A percentile compares a stretch with the other conserved stretches of the same genome.
Conservation (phyloP, 768 basidiomycete genomes). For the Mycena pura region DNA sequence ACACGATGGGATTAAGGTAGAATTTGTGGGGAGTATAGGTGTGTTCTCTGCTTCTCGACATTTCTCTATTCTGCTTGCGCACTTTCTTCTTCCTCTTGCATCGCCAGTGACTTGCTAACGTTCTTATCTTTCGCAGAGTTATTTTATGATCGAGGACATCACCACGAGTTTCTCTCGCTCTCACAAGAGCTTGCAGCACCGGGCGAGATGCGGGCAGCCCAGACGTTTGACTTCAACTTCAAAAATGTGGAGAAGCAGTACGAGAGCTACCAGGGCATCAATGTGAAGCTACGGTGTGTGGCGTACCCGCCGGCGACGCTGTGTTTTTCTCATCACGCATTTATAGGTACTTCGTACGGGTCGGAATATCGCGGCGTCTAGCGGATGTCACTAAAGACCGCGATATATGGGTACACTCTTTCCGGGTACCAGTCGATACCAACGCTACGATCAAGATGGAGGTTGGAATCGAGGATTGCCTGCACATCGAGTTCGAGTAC, state of each 20-base stretch:
- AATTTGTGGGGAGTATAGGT: slow-evolving; percentile 97
- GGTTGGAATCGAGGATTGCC: slow-evolving; percentile 98
- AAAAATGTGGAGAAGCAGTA: slow-evolving; percentile 99
- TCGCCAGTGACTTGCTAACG: not conserved
- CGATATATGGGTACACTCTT: slow-evolving; percentile 98
- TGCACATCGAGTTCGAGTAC: slow-evolving; percentile 99
- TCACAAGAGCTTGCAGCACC: slow-evolving; percentile 95
- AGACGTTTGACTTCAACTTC: slow-evolving; percentile 96
- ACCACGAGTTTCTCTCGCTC: slow-evolving; percentile 96
- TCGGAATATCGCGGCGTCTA: slow-evolving; percentile 89
- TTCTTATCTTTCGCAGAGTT: slow-evolving; percentile 57
- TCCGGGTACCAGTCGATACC: slow-evolving; percentile 97
- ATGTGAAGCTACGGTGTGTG: slow-evolving; percentile 91
- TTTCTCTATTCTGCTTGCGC: not conserved
- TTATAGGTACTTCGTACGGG: slow-evolving; percentile 87
- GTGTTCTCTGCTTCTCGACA: slow-evolving; percentile 31
- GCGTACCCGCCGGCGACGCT: not conserved
- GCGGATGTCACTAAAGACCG: slow-evolving; percentile 93
- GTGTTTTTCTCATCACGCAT: not conserved
- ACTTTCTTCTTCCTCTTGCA: not conserved
- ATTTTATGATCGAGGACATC: slow-evolving; percentile 97
- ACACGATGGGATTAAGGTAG: slow-evolving; percentile 97
- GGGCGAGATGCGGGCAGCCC: slow-evolving; percentile 96
- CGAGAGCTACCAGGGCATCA: slow-evolving; percentile 97
- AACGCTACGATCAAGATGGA: slow-evolving; percentile 99